A percentile compares a stretch with the other conserved stretches of the same genome.
phyloP scores from a whole-genome alignment of 129 eudicot genomes.

The Helichrysum umbraculigerum region DNA sequence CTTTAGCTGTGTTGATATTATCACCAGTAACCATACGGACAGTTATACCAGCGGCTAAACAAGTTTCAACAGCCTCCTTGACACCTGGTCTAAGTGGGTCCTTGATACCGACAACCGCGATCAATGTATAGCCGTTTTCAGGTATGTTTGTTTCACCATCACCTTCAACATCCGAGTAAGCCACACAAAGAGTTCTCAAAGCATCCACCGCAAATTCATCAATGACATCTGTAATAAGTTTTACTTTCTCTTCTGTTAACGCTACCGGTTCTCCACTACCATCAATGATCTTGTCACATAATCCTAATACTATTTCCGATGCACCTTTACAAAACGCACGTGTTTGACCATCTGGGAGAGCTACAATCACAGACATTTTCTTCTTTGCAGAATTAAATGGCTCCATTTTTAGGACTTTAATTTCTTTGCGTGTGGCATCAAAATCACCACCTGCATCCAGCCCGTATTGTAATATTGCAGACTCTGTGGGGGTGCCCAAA shows the following conservation, averaged over 20 bases:
- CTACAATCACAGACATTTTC: slow-evolving; percentile 82
- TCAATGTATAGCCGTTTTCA: slow-evolving; percentile 44
- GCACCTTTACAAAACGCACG: slow-evolving; percentile 92
- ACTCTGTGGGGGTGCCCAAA: slow-evolving; percentile 84
- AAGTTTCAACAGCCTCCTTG: slow-evolving; percentile 53
- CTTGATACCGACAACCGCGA: slow-evolving; percentile 61
- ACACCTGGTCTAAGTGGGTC: slow-evolving; percentile 73
- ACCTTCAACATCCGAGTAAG: slow-evolving; percentile 48
- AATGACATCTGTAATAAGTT: slow-evolving; percentile 39
- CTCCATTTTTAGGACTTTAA: slow-evolving; percentile 51
- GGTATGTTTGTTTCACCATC: slow-evolving; percentile 35
- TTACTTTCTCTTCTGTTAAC: slow-evolving; percentile 51
- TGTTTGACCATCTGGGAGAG: slow-evolving; percentile 55
- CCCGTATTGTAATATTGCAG: slow-evolving; percentile 80
- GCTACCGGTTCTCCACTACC: slow-evolving; percentile 44
- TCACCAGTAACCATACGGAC: slow-evolving; percentile 78
- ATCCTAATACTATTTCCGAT: slow-evolving; percentile 64
- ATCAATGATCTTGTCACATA: slow-evolving; percentile 59
- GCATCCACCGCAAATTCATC: slow-evolving; percentile 58
- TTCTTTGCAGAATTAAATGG: slow-evolving; percentile 86
- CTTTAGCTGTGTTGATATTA: slow-evolving; percentile 66
- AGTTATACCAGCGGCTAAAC: slow-evolving; percentile 60
- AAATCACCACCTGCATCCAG: slow-evolving; percentile 64
- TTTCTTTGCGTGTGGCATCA: slow-evolving; percentile 41
- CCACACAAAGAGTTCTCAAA: slow-evolving; percentile 63